These are phyloP conservation scores for Pythium rhizo-oryzae DNA, from an alignment of 352 stramenopile species.

Conservation along the genomic window DNA sequence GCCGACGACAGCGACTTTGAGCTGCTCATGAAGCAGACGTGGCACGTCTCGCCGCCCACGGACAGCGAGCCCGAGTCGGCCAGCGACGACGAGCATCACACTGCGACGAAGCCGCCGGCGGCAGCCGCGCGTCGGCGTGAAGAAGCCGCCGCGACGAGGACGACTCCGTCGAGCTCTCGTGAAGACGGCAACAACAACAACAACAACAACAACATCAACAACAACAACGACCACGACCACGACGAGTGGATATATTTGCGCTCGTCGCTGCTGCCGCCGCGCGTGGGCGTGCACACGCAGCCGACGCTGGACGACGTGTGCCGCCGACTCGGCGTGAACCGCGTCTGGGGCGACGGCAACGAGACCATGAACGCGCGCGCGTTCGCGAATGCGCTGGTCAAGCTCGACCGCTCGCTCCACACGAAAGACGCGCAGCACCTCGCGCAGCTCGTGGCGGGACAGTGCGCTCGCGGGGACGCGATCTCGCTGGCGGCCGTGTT, in stretches of 20 bases:
- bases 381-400: constrained; percentile 42
- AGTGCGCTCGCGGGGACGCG: constrained; percentile 21
- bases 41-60: constrained; percentile 40
- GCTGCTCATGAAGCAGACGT: constrained; percentile 76
- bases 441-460: constrained; percentile 31
- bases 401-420: constrained; percentile 45
- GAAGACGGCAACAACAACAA: too few species aligned
- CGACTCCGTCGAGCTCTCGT: too few species aligned
- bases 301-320: constrained; percentile 52
- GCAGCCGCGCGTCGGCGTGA: too few species aligned
- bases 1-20: constrained; percentile 84
- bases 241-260: constrained; percentile 23
- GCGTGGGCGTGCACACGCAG: constrained; percentile 19
- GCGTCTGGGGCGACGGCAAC: constrained; percentile 58
- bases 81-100: constrained; percentile 15
- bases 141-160: too few species aligned
- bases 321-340: constrained; percentile 52
- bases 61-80: constrained; percentile 28
- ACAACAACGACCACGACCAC: too few species aligned
- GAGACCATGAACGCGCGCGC: constrained; percentile 62
- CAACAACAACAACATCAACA: too few species aligned
- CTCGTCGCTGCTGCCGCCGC: constrained; percentile 12
- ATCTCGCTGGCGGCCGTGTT: constrained; percentile 33
- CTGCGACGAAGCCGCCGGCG: too few species aligned
- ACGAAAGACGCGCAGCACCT: constrained; percentile 39